Conservation (phyloP, 768 basidiomycete species). For the Leccinum incarnatum region DNA sequence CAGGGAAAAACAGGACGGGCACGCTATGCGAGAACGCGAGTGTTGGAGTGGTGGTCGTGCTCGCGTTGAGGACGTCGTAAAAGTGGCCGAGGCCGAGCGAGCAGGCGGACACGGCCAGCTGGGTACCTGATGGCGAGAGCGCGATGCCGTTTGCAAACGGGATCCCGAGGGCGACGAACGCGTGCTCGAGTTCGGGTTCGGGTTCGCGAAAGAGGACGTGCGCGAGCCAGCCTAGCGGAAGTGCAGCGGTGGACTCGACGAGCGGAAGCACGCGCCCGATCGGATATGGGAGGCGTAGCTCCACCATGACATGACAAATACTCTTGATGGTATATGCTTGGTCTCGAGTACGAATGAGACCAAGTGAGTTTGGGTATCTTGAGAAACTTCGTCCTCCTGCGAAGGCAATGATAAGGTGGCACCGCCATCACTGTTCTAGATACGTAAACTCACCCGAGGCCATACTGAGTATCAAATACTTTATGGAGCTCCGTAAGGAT, state of each 20-base stretch:
- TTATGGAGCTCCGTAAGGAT: background rate
- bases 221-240: slow-evolving; percentile 60
- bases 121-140: slow-evolving; percentile 46
- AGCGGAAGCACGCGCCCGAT: slow-evolving; percentile 52
- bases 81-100: slow-evolving; percentile 45
- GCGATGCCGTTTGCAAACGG: slow-evolving; percentile 72
- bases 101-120: slow-evolving; percentile 59
- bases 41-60: slow-evolving; percentile 29
- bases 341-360: background rate
- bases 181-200: slow-evolving; percentile 28
- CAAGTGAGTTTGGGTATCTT: background rate
- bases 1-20: slow-evolving; percentile 55
- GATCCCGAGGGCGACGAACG: slow-evolving; percentile 45
- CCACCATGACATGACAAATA: background rate
- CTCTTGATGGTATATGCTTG: background rate
- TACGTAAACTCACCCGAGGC: background rate
- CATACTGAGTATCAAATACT: background rate
- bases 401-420: background rate
- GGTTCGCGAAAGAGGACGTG: slow-evolving; percentile 36
- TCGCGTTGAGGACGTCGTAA: slow-evolving; percentile 41
- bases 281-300: slow-evolving; percentile 35
- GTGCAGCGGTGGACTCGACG: slow-evolving; percentile 51
- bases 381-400: background rate
- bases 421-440: background rate
- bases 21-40: slow-evolving; percentile 41